These are phyloP conservation scores for Ascochyta rabiei DNA, from an alignment of 2,329 filamentous ascomycete genomes.

Conservation along the genomic window DNA sequence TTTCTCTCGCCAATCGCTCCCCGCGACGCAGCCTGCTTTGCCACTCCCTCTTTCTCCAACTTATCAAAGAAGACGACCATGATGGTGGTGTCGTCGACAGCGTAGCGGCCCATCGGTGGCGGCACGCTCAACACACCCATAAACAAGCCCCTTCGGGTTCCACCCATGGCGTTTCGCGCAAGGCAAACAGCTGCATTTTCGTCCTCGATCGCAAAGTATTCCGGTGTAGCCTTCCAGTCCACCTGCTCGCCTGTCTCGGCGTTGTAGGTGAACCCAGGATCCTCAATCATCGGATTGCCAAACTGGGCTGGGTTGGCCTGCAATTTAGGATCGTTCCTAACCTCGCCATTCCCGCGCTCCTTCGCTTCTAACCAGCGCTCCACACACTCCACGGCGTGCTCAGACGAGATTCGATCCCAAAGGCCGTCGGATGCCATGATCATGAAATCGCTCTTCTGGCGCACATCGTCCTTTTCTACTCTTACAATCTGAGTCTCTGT, in stretches of 20 bases:
- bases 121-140: conserved; percentile 46
- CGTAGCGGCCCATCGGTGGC: conserved; percentile 44
- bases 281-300: conserved; percentile 17
- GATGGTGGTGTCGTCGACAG: conserved; percentile 59
- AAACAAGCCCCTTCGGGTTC: conserved; percentile 51
- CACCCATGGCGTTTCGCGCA: conserved; percentile 60
- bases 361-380: conserved; percentile 59
- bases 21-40: background rate
- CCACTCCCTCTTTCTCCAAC: conserved; percentile 7
- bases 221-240: conserved; percentile 50
- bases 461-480: conserved; percentile 23
- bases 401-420: conserved; percentile 66
- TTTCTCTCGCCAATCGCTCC: conserved; percentile 3
- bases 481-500: conserved; percentile 61
- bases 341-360: conserved; percentile 30
- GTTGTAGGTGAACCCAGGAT: conserved; percentile 45
- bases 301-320: conserved; percentile 15
- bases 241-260: conserved; percentile 44
- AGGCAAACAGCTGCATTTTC: conserved; percentile 60
- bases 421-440: conserved; percentile 72
- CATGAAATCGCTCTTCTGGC: conserved; percentile 59
- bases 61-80: conserved; percentile 61
- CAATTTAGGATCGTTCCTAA: conserved; percentile 25
- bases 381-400: conserved; percentile 64
- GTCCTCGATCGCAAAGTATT: conserved; percentile 58